Base-by-base conservation (phyloP, 331 rosid genomes). In the Telfairia occidentalis region DNA sequence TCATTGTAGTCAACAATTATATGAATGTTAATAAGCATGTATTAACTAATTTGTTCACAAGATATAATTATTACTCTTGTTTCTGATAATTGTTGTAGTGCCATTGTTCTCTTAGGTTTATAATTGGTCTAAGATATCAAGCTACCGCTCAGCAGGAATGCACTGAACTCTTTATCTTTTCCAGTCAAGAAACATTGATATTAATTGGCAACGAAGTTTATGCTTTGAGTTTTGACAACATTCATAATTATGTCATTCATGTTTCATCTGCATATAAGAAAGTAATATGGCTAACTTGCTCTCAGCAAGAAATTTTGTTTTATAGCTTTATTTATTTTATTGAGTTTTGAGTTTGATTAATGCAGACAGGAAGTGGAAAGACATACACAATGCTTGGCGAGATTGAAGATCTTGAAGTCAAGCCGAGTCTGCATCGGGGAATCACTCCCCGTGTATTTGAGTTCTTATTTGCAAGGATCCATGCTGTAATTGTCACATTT, bases 341-440 rank as follows among this genome's bases (percentile, higher is more conserved):
- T 60, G 67, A 48, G 18, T 74, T 35, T 76, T n/a, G 55, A 73
- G 74, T 87, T 74, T 30, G 29, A 71, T 85, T 58, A 60, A 73
- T 86, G 89, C 86, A 95, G 98, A 95, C 98, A 48, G 98, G 98
- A 82, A 95, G 98, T 65, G 98, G 98, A 66, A 95, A 95, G 88
- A 95, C 98, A 64, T 83, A 90, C 78, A 95, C 98, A 65, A 95
- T 95, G 98, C 98, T 95, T 9, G 98, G 98, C 67, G 96, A 95
- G 72, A 91, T 88, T 81, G 97, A 86, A 10, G 91, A 90, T 82
- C 82, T 95, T 78, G 97, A 91, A 84, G 83, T 84, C 84, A 91
- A 84, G 87, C 98, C 97, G 29, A 88, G 96, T 85, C 87, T 85
- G 30, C 81, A 87, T 46, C 96, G 98, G 34, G 98, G 98, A 85